Conservation (phyloP, 805 yeast genomes). For the Kuraishia molischiana region DNA sequence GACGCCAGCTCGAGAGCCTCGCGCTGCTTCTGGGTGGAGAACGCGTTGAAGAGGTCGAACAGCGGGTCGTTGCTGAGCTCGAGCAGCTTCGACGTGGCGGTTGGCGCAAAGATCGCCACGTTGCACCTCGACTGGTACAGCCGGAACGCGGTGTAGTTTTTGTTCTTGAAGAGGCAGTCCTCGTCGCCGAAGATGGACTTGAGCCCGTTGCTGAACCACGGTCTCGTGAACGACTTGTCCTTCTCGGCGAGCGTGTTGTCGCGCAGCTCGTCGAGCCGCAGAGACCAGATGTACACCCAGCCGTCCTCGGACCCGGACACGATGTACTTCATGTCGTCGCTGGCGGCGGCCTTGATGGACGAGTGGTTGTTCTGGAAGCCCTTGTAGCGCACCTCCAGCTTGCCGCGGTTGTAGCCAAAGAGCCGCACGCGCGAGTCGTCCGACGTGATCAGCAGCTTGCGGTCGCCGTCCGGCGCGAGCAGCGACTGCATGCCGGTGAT, state of each 20-base stretch:
- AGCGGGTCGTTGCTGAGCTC: conserved; percentile 73
- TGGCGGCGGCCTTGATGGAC: conserved; percentile 57
- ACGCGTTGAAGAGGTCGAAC: conserved; percentile 40
- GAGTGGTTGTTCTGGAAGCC: conserved; percentile 67
- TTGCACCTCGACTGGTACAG: conserved; percentile 71
- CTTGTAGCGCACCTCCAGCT: conserved; percentile 56
- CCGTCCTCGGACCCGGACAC: conserved; percentile 84
- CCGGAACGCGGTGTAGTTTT: conserved; percentile 60
- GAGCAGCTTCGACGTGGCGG: conserved; percentile 49
- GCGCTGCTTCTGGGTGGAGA: conserved; percentile 5
- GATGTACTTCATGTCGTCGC: conserved; percentile 47
- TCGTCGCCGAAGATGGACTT: conserved; percentile 12
- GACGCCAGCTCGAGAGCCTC: conserved; percentile 24
- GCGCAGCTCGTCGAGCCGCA: conserved; percentile 16
- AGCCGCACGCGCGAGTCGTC: conserved; percentile 76
- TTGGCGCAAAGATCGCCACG: conserved; percentile 71
- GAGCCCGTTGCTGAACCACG: neutral
- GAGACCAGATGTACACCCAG: conserved; percentile 76
- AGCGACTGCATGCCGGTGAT: conserved; percentile 68
- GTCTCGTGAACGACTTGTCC: neutral
- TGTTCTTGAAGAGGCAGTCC: conserved; percentile 35
- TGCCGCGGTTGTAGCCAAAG: conserved; percentile 42
- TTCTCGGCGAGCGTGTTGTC: conserved; percentile 3
- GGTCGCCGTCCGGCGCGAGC: conserved; percentile 10
- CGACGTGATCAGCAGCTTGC: conserved; percentile 49